Evolutionary conservation across 176 grass and related monocot genomes (phyloP).

Genomic region (Bothriochloa decipiens): DNA sequence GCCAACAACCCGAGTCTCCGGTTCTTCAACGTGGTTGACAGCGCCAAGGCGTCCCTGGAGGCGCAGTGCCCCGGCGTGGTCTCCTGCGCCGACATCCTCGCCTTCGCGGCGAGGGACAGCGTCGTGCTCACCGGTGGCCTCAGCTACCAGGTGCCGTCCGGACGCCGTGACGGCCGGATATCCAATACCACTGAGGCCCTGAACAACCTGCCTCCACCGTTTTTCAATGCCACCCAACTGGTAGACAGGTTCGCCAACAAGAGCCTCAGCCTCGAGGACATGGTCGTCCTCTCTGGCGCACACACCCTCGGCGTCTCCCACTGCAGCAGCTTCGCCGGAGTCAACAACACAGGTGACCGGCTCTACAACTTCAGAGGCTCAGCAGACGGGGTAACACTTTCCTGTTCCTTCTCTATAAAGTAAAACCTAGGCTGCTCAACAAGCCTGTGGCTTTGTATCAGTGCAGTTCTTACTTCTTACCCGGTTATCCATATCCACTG

Average conservation of each 20-base stretch:
- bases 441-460: too few relatives aligned
- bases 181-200: not conserved
- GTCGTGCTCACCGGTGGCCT: conserved; percentile 38
- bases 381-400: conserved; percentile 21
- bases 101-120: conserved; percentile 63
- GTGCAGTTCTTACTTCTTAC: not conserved
- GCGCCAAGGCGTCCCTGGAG: conserved; percentile 56
- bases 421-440: not conserved
- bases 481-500: not conserved
- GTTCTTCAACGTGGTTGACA: conserved; percentile 50
- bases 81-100: conserved; percentile 79
- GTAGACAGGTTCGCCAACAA: conserved; percentile 33
- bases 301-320: conserved; percentile 66
- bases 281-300: conserved; percentile 64
- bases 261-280: conserved; percentile 59
- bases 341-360: not conserved
- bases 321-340: conserved; percentile 41
- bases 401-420: not conserved
- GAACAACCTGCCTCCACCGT: conserved; percentile 28
- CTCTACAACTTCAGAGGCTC: conserved; percentile 54
- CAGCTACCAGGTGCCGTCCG: conserved; percentile 43
- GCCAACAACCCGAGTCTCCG: conserved; percentile 60
- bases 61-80: conserved; percentile 48
- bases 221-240: conserved; percentile 30
- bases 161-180: conserved; percentile 50